These are phyloP conservation scores for Fistulifera solaris DNA, from an alignment of 108 stramenopile species.

Conservation along the genomic window DNA sequence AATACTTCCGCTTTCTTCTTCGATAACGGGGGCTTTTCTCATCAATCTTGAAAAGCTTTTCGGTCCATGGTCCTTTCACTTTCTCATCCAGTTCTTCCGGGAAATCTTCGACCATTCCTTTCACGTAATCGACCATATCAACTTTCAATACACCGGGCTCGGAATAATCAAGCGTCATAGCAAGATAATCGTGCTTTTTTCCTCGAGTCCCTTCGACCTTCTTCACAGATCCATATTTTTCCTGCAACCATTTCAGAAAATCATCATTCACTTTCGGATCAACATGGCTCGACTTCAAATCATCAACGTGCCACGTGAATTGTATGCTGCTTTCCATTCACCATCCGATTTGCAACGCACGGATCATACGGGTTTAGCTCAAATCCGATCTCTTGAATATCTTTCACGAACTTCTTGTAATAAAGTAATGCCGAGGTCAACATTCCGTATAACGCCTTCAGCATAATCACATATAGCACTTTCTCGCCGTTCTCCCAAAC, in stretches of 20 bases:
- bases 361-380: slow-evolving; percentile 31
- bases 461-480: slow-evolving; percentile 12
- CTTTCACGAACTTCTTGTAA: slow-evolving; percentile 9
- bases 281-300: slow-evolving; percentile 20
- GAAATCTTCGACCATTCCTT: slow-evolving; percentile 12
- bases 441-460: slow-evolving; percentile 29
- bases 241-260: too few species aligned
- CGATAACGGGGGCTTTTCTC: slow-evolving; percentile 4
- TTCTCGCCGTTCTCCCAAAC: slow-evolving; percentile 13
- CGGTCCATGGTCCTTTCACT: slow-evolving; percentile 14
- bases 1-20: slow-evolving; percentile 11
- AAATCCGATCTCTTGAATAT: slow-evolving; percentile 15
- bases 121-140: slow-evolving; percentile 23
- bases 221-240: not conserved
- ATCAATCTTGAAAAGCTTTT: slow-evolving; percentile 18
- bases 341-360: slow-evolving; percentile 29
- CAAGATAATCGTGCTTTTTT: slow-evolving; percentile 28
- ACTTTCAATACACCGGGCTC: slow-evolving; percentile 13
- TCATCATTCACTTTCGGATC: slow-evolving; percentile 1
- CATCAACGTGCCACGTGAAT: slow-evolving; percentile 29
- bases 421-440: slow-evolving; percentile 19
- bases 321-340: slow-evolving; percentile 26
- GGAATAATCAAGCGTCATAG: slow-evolving; percentile 31
- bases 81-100: not conserved
- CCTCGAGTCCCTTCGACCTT: slow-evolving; percentile 23